Evolutionary conservation across 768 basidiomycete genomes (phyloP), one percentile per base, ranked within the genome.

Genomic region (Russula lepida): DNA sequence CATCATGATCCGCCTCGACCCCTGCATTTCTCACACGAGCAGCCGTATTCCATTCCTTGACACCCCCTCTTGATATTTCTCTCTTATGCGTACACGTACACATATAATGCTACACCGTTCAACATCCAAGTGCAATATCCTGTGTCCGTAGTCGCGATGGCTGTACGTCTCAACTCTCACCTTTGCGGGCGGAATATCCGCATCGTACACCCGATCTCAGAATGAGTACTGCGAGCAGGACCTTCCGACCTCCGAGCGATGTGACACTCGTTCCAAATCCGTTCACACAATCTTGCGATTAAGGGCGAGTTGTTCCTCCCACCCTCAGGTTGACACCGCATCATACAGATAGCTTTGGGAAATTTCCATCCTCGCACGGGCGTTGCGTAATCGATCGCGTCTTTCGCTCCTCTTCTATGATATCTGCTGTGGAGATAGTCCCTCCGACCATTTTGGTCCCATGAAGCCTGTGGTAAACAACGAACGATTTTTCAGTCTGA

Each of bases 401-500:
- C 69, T 4, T 69, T 65, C 27, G 71, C 74, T 0, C 32, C 32
- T 64, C 74, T 9, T 67, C 73, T n/a, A 53, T 53, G 25, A 4
- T 13, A n/a, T 60, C 59, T 8, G 47, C 2, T n/a, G 39, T 7
- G 58, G 44, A 6, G 52, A 54, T 19, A 47, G 39, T 28, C 27
- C 23, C 2, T 70, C 72, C 51, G 68, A 71, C 52, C 71, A 74
- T 23, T 63, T 69, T 28, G 72, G 69, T 13, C 57, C 69, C 41
- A 64, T 69, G 2, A 68, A 69, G 19, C 68, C 74, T 6, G 67
- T 73, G 1, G 69, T 74, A 0, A 78, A 79, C 15, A 86, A 86
- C 62, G 87, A 87, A 58, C 78, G 84, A 13, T 95, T 90, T 73
- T 79, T 84, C 58, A 91, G 83, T 62, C 70, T 95, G 65, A 89